Percentiles rank a stretch among this genome's conserved stretches.
Conservation (phyloP, 2,329 filamentous ascomycete species). For the Thelonectria discophora region DNA sequence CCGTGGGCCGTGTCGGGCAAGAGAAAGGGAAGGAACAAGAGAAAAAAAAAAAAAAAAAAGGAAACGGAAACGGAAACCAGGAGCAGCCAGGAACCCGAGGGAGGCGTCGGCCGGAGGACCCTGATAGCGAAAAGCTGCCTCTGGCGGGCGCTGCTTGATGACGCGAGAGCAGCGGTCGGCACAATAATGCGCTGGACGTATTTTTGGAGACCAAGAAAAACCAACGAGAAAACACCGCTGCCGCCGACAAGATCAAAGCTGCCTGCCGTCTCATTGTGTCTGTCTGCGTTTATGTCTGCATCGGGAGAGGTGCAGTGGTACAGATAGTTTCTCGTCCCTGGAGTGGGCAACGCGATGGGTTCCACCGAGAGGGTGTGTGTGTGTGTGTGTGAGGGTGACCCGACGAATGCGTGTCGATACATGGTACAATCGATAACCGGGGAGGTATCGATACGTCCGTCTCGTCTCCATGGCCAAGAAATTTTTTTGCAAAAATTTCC, state of each 20-base stretch:
- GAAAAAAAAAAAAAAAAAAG: no score
- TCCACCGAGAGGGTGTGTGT: not conserved
- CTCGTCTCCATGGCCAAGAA: not conserved
- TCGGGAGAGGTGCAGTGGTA: not conserved
- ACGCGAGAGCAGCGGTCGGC: not conserved
- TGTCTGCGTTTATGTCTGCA: not conserved
- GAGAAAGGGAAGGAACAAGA: no score
- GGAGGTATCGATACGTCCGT: not conserved
- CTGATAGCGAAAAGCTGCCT: conserved; percentile 31
- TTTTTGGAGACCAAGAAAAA: not conserved
- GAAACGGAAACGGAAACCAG: conserved; percentile 34
- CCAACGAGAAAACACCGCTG: not conserved
- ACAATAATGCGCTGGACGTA: not conserved
- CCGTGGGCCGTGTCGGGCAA: no score
- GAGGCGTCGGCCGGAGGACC: conserved; percentile 10
- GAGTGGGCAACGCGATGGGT: not conserved
- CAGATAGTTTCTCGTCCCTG: no score
- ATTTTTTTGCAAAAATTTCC: not conserved
- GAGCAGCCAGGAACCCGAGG: conserved; percentile 30
- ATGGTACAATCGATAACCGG: not conserved
- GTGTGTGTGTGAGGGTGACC: conserved; percentile 5
- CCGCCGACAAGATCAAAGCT: not conserved
- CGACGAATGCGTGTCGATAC: conserved; percentile 1
- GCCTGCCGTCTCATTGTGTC: not conserved
- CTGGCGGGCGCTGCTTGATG: conserved; percentile 1